Base-by-base conservation (phyloP, 2,329 filamentous ascomycete species). In the Stagonosporopsis rhizophila region DNA sequence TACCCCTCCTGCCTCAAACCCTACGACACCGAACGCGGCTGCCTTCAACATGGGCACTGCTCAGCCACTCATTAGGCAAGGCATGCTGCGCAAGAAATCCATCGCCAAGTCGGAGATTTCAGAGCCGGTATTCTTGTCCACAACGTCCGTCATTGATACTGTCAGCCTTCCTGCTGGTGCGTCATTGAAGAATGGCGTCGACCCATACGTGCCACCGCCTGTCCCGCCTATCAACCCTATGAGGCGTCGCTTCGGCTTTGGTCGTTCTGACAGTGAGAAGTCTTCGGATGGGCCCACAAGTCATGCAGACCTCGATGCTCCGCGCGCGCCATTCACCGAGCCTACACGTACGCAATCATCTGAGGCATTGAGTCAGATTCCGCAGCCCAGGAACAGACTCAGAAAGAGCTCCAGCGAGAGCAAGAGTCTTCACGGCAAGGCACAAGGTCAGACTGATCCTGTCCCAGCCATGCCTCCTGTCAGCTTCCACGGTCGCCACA, bases 81-180 rank as follows among this genome's bases (percentile, higher is more conserved):
- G 66, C 15, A 61, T 70, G 30, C 49, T 73, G 65, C 80, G 84
- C 34, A 88, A 87, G 76, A 82, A 83, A 64, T 79, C 81, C 0
- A 79, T 88, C 44, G 82, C 82, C 59, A 89, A 89, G 72, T 77
- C 79, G 12, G 82, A 84, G 54, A 89, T 89, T 45, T 87, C 85
- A 2, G 86, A 88, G 64, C 86, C 86, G 0, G 77, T 76, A 4
- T 78, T 84, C 57, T 66, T 83, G 23, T 82, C 80, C 1, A 79
- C 79, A 9, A 87, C 85, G 4, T 85, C 83, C 2, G 83, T 83
- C 40, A 80, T 87, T 25, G 84, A 86, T 41, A 82, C 83, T 0
- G 78, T 87, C 32, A 83, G 82, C 32, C 77, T 88, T 11, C 84
- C 85, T 14, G 68, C 80, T n/a, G 82, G 82, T 25, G 81, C 83